Evolutionary conservation across 2,329 filamentous ascomycete species (phyloP).

Genomic region (Metarhizium rileyi): DNA sequence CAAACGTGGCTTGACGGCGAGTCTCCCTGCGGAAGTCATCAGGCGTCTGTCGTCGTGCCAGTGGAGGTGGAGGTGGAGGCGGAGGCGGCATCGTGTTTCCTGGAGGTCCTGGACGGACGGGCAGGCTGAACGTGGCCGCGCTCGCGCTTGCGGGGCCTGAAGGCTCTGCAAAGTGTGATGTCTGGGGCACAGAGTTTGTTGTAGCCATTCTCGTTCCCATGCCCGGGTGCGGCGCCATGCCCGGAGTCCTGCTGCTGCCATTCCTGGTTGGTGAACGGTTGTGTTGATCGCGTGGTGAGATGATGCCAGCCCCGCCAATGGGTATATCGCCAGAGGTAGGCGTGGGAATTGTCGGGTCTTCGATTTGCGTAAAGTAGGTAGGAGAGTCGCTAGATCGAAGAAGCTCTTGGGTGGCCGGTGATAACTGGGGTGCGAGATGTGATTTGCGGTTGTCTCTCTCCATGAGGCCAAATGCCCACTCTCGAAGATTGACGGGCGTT

Average conservation of each 20-base stretch:
- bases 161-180: conserved; percentile 27
- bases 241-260: conserved; percentile 27
- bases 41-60: conserved; percentile 44
- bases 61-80: too few species aligned
- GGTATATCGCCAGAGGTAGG: conserved; percentile 67
- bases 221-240: conserved; percentile 39
- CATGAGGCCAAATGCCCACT: conserved; percentile 91
- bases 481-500: conserved; percentile 85
- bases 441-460: conserved; percentile 93
- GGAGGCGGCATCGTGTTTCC: conserved; percentile 50
- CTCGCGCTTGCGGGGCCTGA: conserved; percentile 32
- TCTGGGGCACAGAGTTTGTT: conserved; percentile 43
- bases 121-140: conserved; percentile 48
- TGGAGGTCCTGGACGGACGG: conserved; percentile 53
- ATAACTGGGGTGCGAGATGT: conserved; percentile 72
- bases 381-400: conserved; percentile 56
- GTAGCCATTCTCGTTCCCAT: conserved; percentile 42
- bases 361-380: conserved; percentile 29
- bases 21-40: conserved; percentile 44
- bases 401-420: conserved; percentile 68
- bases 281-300: conserved; percentile 43
- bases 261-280: conserved; percentile 44
- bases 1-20: conserved; percentile 45
- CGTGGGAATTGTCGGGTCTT: conserved; percentile 41
- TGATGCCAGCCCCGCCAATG: conserved; percentile 46